Evolutionary conservation across 176 grass and related monocot genomes (phyloP).

Genomic region (Guadua angustifolia): DNA sequence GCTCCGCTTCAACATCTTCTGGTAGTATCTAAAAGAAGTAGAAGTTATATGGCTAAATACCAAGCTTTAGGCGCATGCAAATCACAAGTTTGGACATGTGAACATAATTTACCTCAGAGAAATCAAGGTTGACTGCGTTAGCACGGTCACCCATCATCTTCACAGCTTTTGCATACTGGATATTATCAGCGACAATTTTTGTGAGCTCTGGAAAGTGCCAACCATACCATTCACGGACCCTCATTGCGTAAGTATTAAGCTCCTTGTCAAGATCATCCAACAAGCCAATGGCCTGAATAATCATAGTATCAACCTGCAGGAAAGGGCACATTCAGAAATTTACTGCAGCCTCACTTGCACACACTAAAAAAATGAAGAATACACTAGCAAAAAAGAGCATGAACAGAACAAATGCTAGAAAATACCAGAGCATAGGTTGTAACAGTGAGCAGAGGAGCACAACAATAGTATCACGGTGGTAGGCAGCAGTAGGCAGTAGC

Average conservation of each 20-base stretch:
- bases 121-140: constrained; percentile 79
- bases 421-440: background rate
- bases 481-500: background rate
- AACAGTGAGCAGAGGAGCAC: background rate
- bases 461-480: background rate
- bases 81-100: background rate
- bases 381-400: background rate
- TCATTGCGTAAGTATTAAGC: constrained; percentile 93
- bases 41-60: background rate
- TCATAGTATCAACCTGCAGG: constrained; percentile 95
- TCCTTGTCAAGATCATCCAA: constrained; percentile 97
- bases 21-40: constrained; percentile 62
- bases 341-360: background rate
- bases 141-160: constrained; percentile 77
- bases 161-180: constrained; percentile 80
- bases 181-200: constrained; percentile 90
- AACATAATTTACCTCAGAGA: constrained; percentile 67
- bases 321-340: background rate
- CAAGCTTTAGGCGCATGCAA: background rate
- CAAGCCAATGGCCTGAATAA: constrained; percentile 94
- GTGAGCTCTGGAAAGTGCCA: constrained; percentile 97
- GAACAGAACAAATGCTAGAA: background rate
- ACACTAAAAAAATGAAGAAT: background rate
- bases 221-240: constrained; percentile 96
- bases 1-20: constrained; percentile 75